Conservation (phyloP, 2,329 filamentous ascomycete species). For the Capronia coronata region DNA sequence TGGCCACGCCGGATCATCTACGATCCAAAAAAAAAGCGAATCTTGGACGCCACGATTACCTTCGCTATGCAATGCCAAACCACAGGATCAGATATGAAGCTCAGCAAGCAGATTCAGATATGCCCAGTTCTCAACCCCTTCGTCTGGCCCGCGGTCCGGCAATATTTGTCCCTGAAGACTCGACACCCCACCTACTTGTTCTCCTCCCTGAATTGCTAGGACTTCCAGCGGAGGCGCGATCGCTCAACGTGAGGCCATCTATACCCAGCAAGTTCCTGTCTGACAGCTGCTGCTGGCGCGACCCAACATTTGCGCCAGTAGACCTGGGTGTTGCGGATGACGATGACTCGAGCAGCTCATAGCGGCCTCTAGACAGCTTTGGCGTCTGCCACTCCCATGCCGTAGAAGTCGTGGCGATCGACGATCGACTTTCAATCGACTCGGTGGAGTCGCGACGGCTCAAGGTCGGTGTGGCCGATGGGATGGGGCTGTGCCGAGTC, state of each 20-base stretch:
- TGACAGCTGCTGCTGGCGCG: background rate
- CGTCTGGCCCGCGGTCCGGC: slow-evolving; percentile 13
- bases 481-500: background rate
- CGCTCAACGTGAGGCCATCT: slow-evolving; percentile 10
- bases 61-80: background rate
- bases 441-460: slow-evolving; percentile 18
- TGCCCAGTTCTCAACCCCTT: slow-evolving; percentile 1
- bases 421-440: slow-evolving; percentile 14
- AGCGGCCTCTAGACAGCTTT: slow-evolving; percentile 6
- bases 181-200: no score
- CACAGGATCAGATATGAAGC: background rate
- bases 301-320: background rate
- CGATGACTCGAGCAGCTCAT: slow-evolving; percentile 1
- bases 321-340: background rate
- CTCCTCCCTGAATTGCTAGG: background rate
- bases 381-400: slow-evolving; percentile 18
- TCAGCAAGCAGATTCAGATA: background rate
- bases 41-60: background rate
- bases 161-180: slow-evolving; percentile 11
- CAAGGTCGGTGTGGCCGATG: background rate
- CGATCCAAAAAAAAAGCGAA: no score
- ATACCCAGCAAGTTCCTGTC: slow-evolving; percentile 11
- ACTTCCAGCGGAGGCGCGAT: background rate
- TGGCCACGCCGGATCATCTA: no score
- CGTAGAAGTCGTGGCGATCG: slow-evolving; percentile 18